Evolutionary conservation across 2,329 filamentous ascomycete genomes (phyloP).

Genomic region (Nannizzia gypsea): DNA sequence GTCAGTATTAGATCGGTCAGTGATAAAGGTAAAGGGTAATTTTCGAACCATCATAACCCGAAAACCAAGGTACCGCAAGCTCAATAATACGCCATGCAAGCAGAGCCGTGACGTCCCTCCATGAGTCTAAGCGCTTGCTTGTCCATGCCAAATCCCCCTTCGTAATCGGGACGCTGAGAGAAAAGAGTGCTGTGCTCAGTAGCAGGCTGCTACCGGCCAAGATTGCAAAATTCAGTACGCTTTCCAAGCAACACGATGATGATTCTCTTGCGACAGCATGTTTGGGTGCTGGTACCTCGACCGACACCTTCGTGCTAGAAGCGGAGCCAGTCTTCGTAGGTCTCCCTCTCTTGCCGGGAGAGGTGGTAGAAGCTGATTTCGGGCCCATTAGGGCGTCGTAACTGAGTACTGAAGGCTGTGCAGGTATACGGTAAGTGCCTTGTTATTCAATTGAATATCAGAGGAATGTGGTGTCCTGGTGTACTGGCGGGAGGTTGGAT

Average conservation of each 20-base stretch:
- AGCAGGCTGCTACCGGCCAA: conserved; percentile 45
- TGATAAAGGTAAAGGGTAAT: background rate
- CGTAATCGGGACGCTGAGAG: conserved; percentile 48
- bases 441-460: background rate
- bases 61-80: conserved; percentile 60
- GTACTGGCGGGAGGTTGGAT: background rate
- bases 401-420: background rate
- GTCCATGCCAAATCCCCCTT: conserved; percentile 55
- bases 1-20: background rate
- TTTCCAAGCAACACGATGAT: conserved; percentile 20
- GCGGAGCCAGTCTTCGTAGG: background rate
- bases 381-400: conserved; percentile 9
- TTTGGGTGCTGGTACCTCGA: background rate
- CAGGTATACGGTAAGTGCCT: background rate
- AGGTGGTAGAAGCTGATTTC: conserved; percentile 13
- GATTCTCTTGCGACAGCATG: conserved; percentile 13
- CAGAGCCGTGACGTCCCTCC: conserved; percentile 47
- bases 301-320: background rate
- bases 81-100: conserved; percentile 51
- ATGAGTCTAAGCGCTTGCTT: conserved; percentile 51
- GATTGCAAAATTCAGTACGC: conserved; percentile 34
- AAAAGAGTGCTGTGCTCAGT: conserved; percentile 54
- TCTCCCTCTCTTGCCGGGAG: conserved; percentile 13
- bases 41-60: conserved; percentile 51
- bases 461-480: background rate